Conservation (phyloP, 768 basidiomycete genomes). For the Tricholoma furcatifolium region DNA sequence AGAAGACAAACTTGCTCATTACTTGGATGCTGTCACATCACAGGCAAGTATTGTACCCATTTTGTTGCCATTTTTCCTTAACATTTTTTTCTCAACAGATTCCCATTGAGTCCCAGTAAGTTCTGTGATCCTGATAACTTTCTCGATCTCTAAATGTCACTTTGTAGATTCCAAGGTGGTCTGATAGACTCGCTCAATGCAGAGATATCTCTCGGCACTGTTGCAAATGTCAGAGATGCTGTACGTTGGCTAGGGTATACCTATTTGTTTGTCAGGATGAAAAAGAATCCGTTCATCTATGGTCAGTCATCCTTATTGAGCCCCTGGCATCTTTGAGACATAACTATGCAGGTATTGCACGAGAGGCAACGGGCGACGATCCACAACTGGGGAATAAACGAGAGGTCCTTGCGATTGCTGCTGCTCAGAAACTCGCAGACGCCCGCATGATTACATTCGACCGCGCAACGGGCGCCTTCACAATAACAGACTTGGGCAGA, state of each 20-base stretch:
- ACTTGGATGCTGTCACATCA: slow-evolving; percentile 83
- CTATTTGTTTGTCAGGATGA: slow-evolving; percentile 94
- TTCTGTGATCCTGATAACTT: not conserved
- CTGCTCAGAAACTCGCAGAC: slow-evolving; percentile 65
- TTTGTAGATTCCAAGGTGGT: slow-evolving; percentile 69
- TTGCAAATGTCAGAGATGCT: slow-evolving; percentile 81
- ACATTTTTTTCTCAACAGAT: slow-evolving; percentile 44
- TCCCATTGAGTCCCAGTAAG: slow-evolving; percentile 94
- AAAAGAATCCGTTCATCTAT: slow-evolving; percentile 84
- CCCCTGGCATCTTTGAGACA: not conserved
- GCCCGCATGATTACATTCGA: slow-evolving; percentile 85
- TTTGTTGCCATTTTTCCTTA: not conserved
- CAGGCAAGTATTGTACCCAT: slow-evolving; percentile 49
- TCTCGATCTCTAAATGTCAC: slow-evolving; percentile 5
- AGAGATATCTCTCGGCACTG: slow-evolving; percentile 93
- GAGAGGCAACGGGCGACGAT: slow-evolving; percentile 68
- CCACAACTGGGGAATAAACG: slow-evolving; percentile 71
- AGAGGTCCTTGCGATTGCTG: slow-evolving; percentile 59
- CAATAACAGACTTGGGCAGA: slow-evolving; percentile 87
- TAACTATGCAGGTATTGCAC: slow-evolving; percentile 52
- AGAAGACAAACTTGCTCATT: slow-evolving; percentile 88
- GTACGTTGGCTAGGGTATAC: slow-evolving; percentile 97
- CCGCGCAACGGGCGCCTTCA: slow-evolving; percentile 51
- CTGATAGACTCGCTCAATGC: slow-evolving; percentile 93
- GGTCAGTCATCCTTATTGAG: slow-evolving; percentile 42